Base-by-base conservation (phyloP, 441 rosid genomes). In the Theobroma grandiflorum region DNA sequence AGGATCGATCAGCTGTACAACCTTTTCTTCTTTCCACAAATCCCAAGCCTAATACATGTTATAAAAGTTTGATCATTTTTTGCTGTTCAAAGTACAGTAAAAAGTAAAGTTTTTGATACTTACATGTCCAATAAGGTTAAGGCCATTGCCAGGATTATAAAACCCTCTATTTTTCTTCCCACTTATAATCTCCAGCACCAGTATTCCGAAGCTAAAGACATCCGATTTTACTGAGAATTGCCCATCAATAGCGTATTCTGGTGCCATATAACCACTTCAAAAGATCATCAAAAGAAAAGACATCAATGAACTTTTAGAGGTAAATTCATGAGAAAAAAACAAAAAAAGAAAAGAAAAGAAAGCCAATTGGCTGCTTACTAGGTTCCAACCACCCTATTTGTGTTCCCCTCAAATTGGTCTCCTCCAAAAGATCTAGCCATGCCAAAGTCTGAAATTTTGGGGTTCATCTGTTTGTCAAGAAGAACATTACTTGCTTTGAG, bases 331-430 rank as follows among this genome's bases (percentile, higher is more conserved):
- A 20, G 8, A 8, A 0, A 9, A 9, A 3, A 0, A 26, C 7
- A 43, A 10, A 63, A 26, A 0, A 26, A 20, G 8, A 8, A 0
- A 9, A 5, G 2, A 0, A 26, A 3, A 43, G 9, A 63, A 26
- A 31, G 8, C 0, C 43, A 6, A 4, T 14, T 3, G 15, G 14
- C 57, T 18, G 65, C 91, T 82, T 87, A 84, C 89, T 82, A 90
- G 2, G 93, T 90, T 35, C 91, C 89, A 18, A 90, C 91, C 3
- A 87, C 90, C 71, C 88, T 87, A 47, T 72, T 73, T 35, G 87
- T 87, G 63, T 74, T 82, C 64, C 78, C 84, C 80, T 84, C 84
- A 9, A 55, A 52, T n/a, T 86, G 73, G 50, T 82, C 86, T 67
- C 89, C 89, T 45, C 87, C 83, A 49, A 84, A 82, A 52, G 80